Conservation (phyloP, 345 rosid species). For the Passiflora organensis region DNA sequence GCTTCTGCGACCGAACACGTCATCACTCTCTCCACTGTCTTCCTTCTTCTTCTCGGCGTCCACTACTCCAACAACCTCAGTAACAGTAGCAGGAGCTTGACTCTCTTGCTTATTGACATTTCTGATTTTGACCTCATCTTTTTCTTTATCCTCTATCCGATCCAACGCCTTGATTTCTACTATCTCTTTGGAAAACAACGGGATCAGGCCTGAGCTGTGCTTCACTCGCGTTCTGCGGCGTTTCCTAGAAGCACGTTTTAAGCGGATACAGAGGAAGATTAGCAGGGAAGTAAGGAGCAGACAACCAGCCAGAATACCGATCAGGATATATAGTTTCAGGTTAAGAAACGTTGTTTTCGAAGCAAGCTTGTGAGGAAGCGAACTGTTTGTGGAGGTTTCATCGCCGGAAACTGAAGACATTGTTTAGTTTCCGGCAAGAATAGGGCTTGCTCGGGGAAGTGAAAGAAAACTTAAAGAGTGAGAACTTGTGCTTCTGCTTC, state of each 20-base stretch:
- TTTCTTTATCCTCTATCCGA: constrained; percentile 14
- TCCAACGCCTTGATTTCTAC: constrained; percentile 56
- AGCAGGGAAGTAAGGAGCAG: constrained; percentile 32
- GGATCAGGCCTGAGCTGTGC: constrained; percentile 70
- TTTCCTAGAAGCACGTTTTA: constrained; percentile 42
- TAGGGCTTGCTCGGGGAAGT: constrained; percentile 9
- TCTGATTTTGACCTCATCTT: constrained; percentile 24
- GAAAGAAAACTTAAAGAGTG: not conserved
- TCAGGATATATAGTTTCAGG: constrained; percentile 51
- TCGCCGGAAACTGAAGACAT: constrained; percentile 45
- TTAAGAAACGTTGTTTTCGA: constrained; percentile 45
- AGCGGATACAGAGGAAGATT: constrained; percentile 52
- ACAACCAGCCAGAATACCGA: constrained; percentile 41
- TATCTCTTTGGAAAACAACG: constrained; percentile 68
- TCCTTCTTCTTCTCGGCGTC: constrained; percentile 8
- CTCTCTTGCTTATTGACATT: constrained; percentile 16
- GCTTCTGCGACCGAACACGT: constrained; percentile 32
- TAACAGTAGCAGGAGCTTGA: constrained; percentile 8
- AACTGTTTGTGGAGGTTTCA: constrained; percentile 13
- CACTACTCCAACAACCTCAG: constrained; percentile 1
- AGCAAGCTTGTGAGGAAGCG: constrained; percentile 27
- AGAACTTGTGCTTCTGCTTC: not conserved
- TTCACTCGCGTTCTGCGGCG: constrained; percentile 47
- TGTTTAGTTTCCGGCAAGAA: constrained; percentile 21
- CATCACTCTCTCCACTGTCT: constrained; percentile 33